These are phyloP conservation scores for Zopfia rhizophila DNA, from an alignment of 2,329 filamentous ascomycete species.

Conservation along the genomic window DNA sequence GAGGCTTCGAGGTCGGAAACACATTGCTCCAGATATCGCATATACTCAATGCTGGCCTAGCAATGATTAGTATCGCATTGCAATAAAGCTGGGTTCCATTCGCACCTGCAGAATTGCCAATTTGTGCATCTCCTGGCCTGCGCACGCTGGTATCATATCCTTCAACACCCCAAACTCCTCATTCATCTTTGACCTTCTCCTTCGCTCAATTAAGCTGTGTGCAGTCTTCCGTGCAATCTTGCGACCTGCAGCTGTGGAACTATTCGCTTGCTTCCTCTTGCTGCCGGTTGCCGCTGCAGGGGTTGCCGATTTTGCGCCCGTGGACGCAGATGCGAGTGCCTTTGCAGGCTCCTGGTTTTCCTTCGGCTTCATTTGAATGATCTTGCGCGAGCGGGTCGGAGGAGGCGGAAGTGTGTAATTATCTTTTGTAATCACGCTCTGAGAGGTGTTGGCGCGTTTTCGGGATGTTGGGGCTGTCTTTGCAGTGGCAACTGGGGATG, in stretches of 20 bases:
- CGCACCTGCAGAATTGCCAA: constrained; percentile 89
- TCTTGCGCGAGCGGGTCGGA: constrained; percentile 90
- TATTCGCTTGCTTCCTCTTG: constrained; percentile 77
- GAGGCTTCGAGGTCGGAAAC: constrained; percentile 76
- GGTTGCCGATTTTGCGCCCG: constrained; percentile 30
- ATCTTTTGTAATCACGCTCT: constrained; percentile 62
- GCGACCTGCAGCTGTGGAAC: constrained; percentile 84
- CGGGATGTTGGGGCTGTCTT: constrained; percentile 40
- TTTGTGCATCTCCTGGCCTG: constrained; percentile 97
- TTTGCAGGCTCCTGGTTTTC: constrained; percentile 38
- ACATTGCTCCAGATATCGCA: constrained; percentile 92
- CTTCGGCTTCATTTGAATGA: constrained; percentile 94
- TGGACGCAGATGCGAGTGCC: constrained; percentile 26
- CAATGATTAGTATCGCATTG: constrained; percentile 9
- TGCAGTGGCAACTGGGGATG: constrained; percentile 44
- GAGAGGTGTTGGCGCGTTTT: constrained; percentile 43
- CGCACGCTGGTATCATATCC: constrained; percentile 93
- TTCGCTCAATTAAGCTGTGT: constrained; percentile 91
- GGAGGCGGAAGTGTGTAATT: constrained; percentile 88
- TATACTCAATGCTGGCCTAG: constrained; percentile 94
- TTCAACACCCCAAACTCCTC: constrained; percentile 96
- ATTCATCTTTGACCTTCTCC: constrained; percentile 96
- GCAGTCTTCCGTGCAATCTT: constrained; percentile 97
- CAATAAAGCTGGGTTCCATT: too few species aligned
- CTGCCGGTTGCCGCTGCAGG: constrained; percentile 48